A percentile compares a stretch with the other conserved stretches of the same genome.
These are phyloP conservation scores for Phytophthora chlamydospora DNA, from an alignment of 352 stramenopile genomes.

Conservation along the genomic window DNA sequence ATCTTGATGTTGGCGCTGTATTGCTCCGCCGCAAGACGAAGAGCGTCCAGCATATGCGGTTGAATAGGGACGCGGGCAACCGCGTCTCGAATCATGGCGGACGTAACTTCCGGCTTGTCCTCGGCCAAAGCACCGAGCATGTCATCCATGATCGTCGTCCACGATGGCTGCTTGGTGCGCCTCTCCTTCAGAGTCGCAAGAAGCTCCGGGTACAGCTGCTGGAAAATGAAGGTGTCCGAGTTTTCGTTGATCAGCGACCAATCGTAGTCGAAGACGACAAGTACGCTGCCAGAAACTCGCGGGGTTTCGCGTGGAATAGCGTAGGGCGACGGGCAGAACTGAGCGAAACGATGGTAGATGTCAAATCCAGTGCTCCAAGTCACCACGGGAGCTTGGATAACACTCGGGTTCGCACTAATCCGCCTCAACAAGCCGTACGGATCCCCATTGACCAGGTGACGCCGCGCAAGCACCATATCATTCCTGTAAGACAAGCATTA, in stretches of 20 bases:
- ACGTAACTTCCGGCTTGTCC: slow-evolving; percentile 47
- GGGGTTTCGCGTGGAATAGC: slow-evolving; percentile 5
- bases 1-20: slow-evolving; percentile 62
- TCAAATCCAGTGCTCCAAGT: slow-evolving; percentile 60
- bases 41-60: slow-evolving; percentile 69
- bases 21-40: slow-evolving; percentile 48
- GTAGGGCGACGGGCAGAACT: slow-evolving; percentile 32
- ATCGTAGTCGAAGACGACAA: slow-evolving; percentile 87
- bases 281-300: slow-evolving; percentile 29
- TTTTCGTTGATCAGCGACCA: slow-evolving; percentile 87
- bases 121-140: slow-evolving; percentile 49
- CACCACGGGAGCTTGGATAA: slow-evolving; percentile 44
- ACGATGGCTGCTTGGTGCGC: slow-evolving; percentile 40
- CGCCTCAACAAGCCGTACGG: slow-evolving; percentile 42
- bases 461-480: slow-evolving; percentile 61
- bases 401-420: slow-evolving; percentile 42
- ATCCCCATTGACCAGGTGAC: slow-evolving; percentile 30
- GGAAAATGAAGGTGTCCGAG: slow-evolving; percentile 83
- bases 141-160: slow-evolving; percentile 75
- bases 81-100: slow-evolving; percentile 43
- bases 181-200: slow-evolving; percentile 42
- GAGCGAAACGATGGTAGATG: slow-evolving; percentile 45
- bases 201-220: slow-evolving; percentile 65
- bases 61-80: slow-evolving; percentile 66
- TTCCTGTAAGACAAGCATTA: slow-evolving; percentile 30